Evolutionary conservation across 257 asterid genomes (phyloP).

Genomic region (Thymus mandschuricus): DNA sequence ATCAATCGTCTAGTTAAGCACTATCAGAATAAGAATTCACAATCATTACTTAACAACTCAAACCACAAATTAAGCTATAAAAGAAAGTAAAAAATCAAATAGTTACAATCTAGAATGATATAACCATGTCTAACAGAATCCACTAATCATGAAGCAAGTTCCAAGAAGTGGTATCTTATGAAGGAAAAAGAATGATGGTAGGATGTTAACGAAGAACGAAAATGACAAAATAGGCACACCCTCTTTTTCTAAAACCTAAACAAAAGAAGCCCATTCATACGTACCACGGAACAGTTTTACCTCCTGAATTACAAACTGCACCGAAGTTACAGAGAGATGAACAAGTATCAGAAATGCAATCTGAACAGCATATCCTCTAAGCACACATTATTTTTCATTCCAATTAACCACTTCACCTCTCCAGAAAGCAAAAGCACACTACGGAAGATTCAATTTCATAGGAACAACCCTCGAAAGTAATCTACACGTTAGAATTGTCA

Average conservation of each 20-base stretch:
- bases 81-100: background rate
- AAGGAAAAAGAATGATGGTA: background rate
- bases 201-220: background rate
- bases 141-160: conserved; percentile 16
- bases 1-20: conserved; percentile 31
- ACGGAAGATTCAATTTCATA: conserved; percentile 4
- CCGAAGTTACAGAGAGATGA: background rate
- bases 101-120: background rate
- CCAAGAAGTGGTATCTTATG: conserved; percentile 10
- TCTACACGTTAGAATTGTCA: background rate
- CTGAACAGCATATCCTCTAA: conserved; percentile 5
- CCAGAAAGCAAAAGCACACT: conserved; percentile 3
- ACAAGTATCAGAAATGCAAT: background rate
- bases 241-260: background rate
- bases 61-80: background rate
- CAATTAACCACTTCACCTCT: conserved; percentile 15
- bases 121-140: background rate
- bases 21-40: background rate
- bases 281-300: conserved; percentile 4
- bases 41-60: background rate
- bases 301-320: background rate
- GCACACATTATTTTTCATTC: background rate
- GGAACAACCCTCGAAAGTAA: background rate
- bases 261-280: background rate
- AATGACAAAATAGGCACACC: background rate